Evolutionary conservation across 148 eudicot species (phyloP).

Genomic region (Oxyria digyna): DNA sequence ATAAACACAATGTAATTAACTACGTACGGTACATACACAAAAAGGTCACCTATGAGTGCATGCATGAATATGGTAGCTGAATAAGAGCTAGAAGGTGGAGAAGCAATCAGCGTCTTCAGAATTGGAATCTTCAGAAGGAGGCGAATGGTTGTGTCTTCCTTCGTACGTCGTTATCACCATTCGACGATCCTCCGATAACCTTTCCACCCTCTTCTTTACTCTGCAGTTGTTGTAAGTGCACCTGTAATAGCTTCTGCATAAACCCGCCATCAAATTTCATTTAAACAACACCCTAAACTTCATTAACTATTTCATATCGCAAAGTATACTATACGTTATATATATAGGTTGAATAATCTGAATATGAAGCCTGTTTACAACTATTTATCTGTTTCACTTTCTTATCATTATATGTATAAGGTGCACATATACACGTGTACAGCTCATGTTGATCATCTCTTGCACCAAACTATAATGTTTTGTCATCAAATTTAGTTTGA

Average conservation of each 20-base stretch:
- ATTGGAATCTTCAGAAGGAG: conserved; percentile 41
- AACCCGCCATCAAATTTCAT: too few relatives aligned
- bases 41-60: not conserved
- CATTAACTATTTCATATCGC: too few relatives aligned
- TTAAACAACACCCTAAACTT: too few relatives aligned
- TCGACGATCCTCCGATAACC: conserved; percentile 82
- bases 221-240: conserved; percentile 79
- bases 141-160: conserved; percentile 74
- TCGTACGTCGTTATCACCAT: conserved; percentile 91
- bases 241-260: conserved; percentile 65
- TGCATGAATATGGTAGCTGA: not conserved
- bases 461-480: not conserved
- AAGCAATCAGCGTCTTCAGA: not conserved
- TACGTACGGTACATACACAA: not conserved
- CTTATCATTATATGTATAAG: not conserved
- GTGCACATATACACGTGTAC: not conserved
- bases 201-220: conserved; percentile 76
- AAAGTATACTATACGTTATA: too few relatives aligned
- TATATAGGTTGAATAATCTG: too few relatives aligned
- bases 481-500: not conserved
- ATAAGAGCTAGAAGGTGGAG: conserved; percentile 2
- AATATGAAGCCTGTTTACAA: too few relatives aligned
- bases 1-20: not conserved
- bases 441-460: not conserved
- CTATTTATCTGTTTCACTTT: not conserved